Percentiles rank a stretch among this genome's conserved stretches.
phyloP scores from a whole-genome alignment of 2,329 filamentous ascomycete species.

The Lachnellula subtilissima region DNA sequence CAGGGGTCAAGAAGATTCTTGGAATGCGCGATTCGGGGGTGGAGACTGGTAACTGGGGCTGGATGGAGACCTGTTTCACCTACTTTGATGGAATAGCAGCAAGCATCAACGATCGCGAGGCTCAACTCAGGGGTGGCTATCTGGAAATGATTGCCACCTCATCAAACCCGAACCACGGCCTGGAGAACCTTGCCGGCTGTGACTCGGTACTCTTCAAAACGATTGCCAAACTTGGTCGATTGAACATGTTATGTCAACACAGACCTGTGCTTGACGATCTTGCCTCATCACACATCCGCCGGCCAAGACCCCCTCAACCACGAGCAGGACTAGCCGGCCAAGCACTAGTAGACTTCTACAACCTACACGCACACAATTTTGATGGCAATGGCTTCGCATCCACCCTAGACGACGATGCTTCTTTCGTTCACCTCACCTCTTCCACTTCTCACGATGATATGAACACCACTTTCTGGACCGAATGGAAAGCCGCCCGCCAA shows the following conservation, averaged over 20 bases:
- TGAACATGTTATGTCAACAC: slow-evolving; percentile 78
- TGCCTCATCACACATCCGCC: slow-evolving; percentile 23
- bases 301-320: slow-evolving; percentile 25
- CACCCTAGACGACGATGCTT: slow-evolving; percentile 50
- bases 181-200: slow-evolving; percentile 82
- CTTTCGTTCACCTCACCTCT: slow-evolving; percentile 29
- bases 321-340: slow-evolving; percentile 38
- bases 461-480: slow-evolving; percentile 69
- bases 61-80: slow-evolving; percentile 90
- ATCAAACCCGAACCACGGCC: slow-evolving; percentile 51
- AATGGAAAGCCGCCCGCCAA: slow-evolving; percentile 76
- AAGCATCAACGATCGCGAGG: slow-evolving; percentile 86
- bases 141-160: slow-evolving; percentile 59
- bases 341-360: slow-evolving; percentile 45
- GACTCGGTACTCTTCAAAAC: slow-evolving; percentile 83
- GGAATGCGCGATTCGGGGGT: slow-evolving; percentile 64
- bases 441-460: slow-evolving; percentile 52
- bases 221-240: slow-evolving; percentile 73
- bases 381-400: slow-evolving; percentile 64
- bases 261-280: slow-evolving; percentile 49
- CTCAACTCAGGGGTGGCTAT: slow-evolving; percentile 63
- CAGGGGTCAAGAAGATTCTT: slow-evolving; percentile 86
- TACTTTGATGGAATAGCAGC: slow-evolving; percentile 93
- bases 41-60: slow-evolving; percentile 64
- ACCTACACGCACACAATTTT: slow-evolving; percentile 51